Evolutionary conservation across 2,329 filamentous ascomycete genomes (phyloP), one percentile per base, ranked within the genome.

Genomic region (Pyrenophora tritici-repentis): DNA sequence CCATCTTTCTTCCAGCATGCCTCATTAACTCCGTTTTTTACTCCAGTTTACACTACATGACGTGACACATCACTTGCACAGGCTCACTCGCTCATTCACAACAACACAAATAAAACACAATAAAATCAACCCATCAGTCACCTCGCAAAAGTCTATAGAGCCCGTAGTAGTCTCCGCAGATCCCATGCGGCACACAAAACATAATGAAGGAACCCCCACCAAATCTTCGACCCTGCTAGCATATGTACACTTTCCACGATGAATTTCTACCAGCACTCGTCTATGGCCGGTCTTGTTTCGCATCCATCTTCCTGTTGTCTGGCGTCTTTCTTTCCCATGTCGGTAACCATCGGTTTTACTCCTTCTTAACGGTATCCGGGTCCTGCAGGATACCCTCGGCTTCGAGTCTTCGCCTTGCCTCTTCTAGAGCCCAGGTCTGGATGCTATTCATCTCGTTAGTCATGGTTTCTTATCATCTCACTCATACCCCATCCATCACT

Each of bases 391-490:
- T 92, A 53, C 94, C 94, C 81, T 99, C 94, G 54, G 86, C 89
- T 80, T 99, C 94, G 83, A 99, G 86, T 80, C 94, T 85, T 80
- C 94, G 85, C 72, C 94, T 85, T 45, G 94, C 94, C 80, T 99
- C 94, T 79, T 99, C 94, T 36, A 99, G 86, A 58, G 94, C 94
- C 94, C 94, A 99, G 47, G 93, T 97, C 81, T 97, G 94, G 85
- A 99, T 97, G 76, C 94, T 99, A 67, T 55, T 50, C 14, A 43
- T 22, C 18, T 10, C 31, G 24, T 29, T n/a, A 13, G 26, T 5
- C 26, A 6, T 20, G 10, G 22, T 47, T 26, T 34, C 18, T 26
- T 20, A 12, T 35, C 22, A 20, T 20, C 35, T 39, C 18, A 13
- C 14, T 9, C 16, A 33, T 31, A 39, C 26, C 37, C 17, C 17